Conservation (phyloP, 805 yeast species). For the Monosporozyma unispora region DNA sequence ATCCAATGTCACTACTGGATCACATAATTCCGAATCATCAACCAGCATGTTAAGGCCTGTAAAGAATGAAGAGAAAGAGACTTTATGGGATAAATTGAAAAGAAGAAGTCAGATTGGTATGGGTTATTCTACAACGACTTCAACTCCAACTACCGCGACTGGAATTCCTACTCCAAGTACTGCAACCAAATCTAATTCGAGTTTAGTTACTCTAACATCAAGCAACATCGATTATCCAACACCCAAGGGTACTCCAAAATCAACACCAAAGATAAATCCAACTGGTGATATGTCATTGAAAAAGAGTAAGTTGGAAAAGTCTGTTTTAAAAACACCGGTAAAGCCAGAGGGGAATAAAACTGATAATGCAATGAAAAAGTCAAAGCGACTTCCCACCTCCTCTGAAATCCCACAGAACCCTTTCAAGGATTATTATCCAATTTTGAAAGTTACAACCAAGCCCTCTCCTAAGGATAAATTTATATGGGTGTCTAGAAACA, state of each 20-base stretch:
- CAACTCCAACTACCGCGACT: constrained; percentile 3
- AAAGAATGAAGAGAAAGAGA: constrained; percentile 18
- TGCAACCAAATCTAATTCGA: constrained; percentile 1
- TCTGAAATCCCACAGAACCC: not conserved
- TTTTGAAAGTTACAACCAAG: not conserved
- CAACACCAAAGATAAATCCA: constrained; percentile 1
- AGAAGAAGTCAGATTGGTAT: constrained; percentile 19
- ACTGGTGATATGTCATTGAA: not conserved
- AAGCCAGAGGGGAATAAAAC: not conserved
- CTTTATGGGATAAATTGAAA: constrained; percentile 25
- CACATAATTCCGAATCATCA: not conserved
- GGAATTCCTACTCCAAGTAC: not conserved
- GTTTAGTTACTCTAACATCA: constrained; percentile 7
- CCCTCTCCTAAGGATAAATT: constrained; percentile 17
- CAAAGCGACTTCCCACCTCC: not conserved
- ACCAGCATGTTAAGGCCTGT: constrained; percentile 6
- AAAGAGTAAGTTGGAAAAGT: not conserved
- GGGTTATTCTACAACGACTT: constrained; percentile 5
- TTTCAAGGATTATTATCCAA: not conserved
- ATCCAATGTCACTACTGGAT: constrained; percentile 6
- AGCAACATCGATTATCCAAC: not conserved
- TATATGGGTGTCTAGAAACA: constrained; percentile 59
- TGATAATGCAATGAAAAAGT: not conserved
- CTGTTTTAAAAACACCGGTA: not conserved
- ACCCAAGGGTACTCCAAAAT: not conserved